Percentiles rank a stretch among this genome's conserved stretches.
Conservation (phyloP, 306 rosid genomes). For the Albizia julibrissin region DNA sequence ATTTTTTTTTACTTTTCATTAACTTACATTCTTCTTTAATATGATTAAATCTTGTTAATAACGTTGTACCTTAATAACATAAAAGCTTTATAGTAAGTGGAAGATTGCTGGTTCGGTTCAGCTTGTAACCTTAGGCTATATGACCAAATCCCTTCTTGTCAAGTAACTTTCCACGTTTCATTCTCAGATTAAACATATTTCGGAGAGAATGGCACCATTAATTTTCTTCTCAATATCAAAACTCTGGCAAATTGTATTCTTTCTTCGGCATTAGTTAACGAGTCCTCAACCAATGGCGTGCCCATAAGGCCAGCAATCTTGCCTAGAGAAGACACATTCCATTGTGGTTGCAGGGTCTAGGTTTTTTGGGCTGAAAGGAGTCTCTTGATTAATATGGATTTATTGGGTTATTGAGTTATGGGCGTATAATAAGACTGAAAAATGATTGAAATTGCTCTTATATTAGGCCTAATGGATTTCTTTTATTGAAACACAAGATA, state of each 20-base stretch:
- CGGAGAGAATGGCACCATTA: neutral
- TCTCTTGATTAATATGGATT: too few relatives aligned
- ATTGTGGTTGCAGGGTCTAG: too few relatives aligned
- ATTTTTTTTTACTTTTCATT: neutral
- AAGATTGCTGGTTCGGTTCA: too few relatives aligned
- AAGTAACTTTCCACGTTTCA: neutral
- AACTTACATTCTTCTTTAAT: neutral
- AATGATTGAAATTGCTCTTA: neutral
- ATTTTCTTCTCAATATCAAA: too few relatives aligned
- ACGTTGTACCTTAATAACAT: rapidly evolving
- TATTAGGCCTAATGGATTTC: neutral
- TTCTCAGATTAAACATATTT: too few relatives aligned
- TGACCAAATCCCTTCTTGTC: neutral
- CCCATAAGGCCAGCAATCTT: neutral
- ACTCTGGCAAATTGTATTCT: too few relatives aligned
- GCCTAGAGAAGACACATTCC: neutral
- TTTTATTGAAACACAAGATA: neutral
- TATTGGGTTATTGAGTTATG: neutral
- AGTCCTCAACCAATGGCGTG: too few relatives aligned
- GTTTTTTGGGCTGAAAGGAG: too few relatives aligned
- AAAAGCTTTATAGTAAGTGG: rapidly evolving
- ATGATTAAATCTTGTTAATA: too few relatives aligned
- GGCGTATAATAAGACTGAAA: neutral
- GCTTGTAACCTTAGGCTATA: too few relatives aligned
- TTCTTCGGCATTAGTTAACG: too few relatives aligned